These are phyloP conservation scores for Gracilaria gracilis DNA, from an alignment of 23 red algal genomes.

Conservation along the genomic window DNA sequence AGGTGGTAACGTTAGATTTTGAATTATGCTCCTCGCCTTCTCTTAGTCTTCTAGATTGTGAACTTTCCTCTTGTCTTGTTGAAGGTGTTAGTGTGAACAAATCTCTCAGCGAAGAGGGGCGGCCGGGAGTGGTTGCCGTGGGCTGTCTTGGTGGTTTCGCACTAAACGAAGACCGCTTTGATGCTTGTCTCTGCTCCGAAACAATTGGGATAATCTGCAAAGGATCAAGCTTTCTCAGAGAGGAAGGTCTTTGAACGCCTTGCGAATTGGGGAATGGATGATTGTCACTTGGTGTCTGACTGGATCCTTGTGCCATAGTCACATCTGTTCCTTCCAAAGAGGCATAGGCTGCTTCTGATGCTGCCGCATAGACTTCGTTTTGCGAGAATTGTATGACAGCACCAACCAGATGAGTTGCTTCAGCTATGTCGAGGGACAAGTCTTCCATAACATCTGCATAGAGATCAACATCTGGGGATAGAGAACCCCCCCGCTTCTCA, in stretches of 20 bases:
- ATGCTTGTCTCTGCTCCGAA: neutral
- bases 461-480: conserved; percentile 70
- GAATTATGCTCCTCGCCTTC: neutral
- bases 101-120: conserved; percentile 35
- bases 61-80: neutral
- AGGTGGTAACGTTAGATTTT: conserved; percentile 26
- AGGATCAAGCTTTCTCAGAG: neutral
- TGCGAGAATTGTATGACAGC: conserved; percentile 56
- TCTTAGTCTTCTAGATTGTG: neutral
- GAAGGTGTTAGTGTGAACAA: neutral
- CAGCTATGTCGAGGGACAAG: conserved; percentile 69
- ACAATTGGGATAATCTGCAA: neutral
- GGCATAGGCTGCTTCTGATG: conserved; percentile 60
- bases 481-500: conserved; percentile 48
- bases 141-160: conserved; percentile 22
- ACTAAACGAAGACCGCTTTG: neutral
- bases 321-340: conserved; percentile 14
- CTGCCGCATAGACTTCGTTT: conserved; percentile 61
- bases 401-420: conserved; percentile 54
- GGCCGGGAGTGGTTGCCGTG: neutral
- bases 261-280: neutral
- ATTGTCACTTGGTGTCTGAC: neutral
- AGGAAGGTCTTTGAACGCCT: neutral
- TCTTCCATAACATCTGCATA: conserved; percentile 88
- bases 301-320: neutral